Percentiles rank a stretch among this genome's conserved stretches.
Conservation (phyloP, 306 rosid species). For the Vigna trinervia region DNA sequence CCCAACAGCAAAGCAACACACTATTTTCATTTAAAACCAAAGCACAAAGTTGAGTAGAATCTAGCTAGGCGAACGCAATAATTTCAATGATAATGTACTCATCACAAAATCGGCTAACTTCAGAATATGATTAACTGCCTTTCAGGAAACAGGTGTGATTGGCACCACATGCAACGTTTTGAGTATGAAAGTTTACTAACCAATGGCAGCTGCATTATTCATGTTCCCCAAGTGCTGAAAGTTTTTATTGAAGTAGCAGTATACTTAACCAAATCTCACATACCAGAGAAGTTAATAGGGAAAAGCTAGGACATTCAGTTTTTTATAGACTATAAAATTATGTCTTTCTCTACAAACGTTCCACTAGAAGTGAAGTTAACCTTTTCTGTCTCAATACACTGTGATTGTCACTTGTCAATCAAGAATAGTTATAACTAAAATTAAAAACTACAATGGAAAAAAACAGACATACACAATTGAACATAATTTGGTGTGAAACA, state of each 20-base stretch:
- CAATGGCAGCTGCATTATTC: constrained; percentile 50
- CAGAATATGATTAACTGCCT: constrained; percentile 47
- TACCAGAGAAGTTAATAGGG: constrained; percentile 2
- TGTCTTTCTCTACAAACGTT: too few species aligned
- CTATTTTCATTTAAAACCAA: constrained; percentile 7
- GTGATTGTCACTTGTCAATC: too few species aligned
- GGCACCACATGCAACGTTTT: constrained; percentile 37
- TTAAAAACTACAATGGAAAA: too few species aligned
- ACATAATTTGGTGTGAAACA: too few species aligned
- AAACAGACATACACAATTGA: too few species aligned
- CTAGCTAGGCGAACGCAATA: not conserved
- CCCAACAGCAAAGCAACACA: constrained; percentile 14
- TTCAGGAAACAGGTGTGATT: constrained; percentile 62
- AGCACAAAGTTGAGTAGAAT: not conserved
- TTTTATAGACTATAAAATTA: not conserved
- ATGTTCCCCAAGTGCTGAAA: constrained; percentile 48
- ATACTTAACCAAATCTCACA: constrained; percentile 33
- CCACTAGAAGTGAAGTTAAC: too few species aligned
- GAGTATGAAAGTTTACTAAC: constrained; percentile 51
- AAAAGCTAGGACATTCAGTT: not conserved
- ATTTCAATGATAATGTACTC: constrained; percentile 16
- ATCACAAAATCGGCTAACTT: constrained; percentile 8
- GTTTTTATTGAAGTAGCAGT: constrained; percentile 43
- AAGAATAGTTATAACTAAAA: too few species aligned
- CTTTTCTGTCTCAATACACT: too few species aligned